Base-by-base conservation (phyloP, 169 alveolate species). In the Toxoplasma gondii region DNA sequence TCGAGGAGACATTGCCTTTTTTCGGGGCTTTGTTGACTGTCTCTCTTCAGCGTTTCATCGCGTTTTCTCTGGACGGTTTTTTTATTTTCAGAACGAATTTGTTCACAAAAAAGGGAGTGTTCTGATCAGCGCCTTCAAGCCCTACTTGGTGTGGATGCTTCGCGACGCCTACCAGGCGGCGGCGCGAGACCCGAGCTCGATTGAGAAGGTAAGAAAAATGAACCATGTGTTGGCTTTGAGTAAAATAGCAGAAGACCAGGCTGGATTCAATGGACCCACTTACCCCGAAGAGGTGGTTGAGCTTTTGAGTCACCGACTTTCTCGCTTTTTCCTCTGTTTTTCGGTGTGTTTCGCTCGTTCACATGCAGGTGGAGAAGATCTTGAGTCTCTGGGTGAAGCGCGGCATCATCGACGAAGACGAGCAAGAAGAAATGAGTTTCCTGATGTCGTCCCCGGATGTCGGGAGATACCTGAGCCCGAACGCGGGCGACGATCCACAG, bases 121-220 rank as follows among this genome's bases (percentile, higher is more conserved):
- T 43, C 64, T 88, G n/a, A 36, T 86, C 45, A 38, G 36, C 34
- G 95, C 92, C 81, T 93, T 93, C 64, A 87, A 64, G 93, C 94
- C 91, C 22, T 93, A 69, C 58, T n/a, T 93, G 58, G 88, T 70
- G 10, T 93, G 95, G 95, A 39, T 93, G 92, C 90, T 90, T 10
- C 74, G 95, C n/a, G 91, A 82, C 36, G 95, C 91, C 58, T 93
- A 36, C 39, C 95, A 93, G 80, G 91, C 86, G 1, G 95, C 95
- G 0, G 43, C 38, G 38, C 58, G 64, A 22, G 70, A 70, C 80
- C 53, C 39, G 45, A 86, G 64, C 36, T 34, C 69, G 78, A 45
- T 27, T 9, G 69, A 70, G 34, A 90, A 90, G 69, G 94, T 31
- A 39, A 53, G 80, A 27, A 38, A 19, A 7, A 4, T 49, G 4